These are phyloP conservation scores for Plasmodium blacklocki DNA, from an alignment of 169 alveolate species.

Conservation along the genomic window DNA sequence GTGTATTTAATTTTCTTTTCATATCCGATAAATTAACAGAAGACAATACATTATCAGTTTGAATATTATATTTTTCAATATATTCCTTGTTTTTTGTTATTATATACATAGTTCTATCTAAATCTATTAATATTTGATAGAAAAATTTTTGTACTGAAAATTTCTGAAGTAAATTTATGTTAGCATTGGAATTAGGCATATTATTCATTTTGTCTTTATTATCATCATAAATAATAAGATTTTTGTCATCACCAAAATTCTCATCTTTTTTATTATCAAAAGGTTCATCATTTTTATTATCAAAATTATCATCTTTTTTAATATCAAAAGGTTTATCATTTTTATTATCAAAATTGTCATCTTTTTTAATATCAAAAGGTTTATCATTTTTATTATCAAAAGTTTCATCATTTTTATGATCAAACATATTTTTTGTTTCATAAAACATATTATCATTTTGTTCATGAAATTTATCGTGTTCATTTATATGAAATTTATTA, in stretches of 20 bases:
- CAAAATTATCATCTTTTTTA: background rate
- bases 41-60: slow-evolving; percentile 23
- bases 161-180: slow-evolving; percentile 23
- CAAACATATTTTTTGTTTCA: too few relatives aligned
- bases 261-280: background rate
- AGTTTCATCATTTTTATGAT: background rate
- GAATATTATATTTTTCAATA: slow-evolving; percentile 9
- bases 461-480: too few relatives aligned
- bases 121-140: slow-evolving; percentile 70
- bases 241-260: background rate
- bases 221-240: background rate
- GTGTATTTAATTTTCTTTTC: slow-evolving; percentile 45
- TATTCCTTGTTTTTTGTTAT: slow-evolving; percentile 67
- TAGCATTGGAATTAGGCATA: background rate
- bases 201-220: background rate
- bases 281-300: background rate
- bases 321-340: background rate
- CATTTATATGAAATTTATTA: background rate
- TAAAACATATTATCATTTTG: too few relatives aligned
- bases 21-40: slow-evolving; percentile 34
- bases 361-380: background rate
- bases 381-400: background rate
- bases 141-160: slow-evolving; percentile 59
- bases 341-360: background rate
- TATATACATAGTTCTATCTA: slow-evolving; percentile 69